Conservation (phyloP, 2,329 filamentous ascomycete species). For the Conoideocrella luteorostrata region DNA sequence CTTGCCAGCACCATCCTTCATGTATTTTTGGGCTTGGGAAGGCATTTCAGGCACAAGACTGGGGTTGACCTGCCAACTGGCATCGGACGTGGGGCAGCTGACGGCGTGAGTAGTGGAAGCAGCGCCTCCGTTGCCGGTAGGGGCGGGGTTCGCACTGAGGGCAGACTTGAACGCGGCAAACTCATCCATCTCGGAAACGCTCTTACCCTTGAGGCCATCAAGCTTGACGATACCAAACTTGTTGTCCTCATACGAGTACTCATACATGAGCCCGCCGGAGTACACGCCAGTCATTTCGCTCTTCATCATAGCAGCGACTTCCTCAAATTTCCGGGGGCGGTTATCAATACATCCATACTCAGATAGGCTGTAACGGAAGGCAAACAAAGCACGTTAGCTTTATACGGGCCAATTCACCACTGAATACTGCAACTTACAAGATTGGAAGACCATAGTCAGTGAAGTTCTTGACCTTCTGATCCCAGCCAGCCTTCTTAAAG, state of each 20-base stretch:
- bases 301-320: conserved; percentile 74
- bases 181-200: conserved; percentile 51
- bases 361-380: conserved; percentile 53
- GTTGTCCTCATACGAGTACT: conserved; percentile 78
- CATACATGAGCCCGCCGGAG: conserved; percentile 93
- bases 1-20: conserved; percentile 45
- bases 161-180: conserved; percentile 50
- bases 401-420: too few species aligned
- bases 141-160: conserved; percentile 40
- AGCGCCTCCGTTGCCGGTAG: conserved; percentile 45
- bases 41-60: conserved; percentile 47
- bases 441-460: conserved; percentile 80
- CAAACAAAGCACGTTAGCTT: neutral
- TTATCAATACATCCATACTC: conserved; percentile 88
- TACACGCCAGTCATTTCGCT: conserved; percentile 80
- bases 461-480: conserved; percentile 83
- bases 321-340: conserved; percentile 68
- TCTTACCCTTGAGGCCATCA: conserved; percentile 47
- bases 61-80: conserved; percentile 45
- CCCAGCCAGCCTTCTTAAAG: conserved; percentile 70
- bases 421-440: conserved; percentile 45
- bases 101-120: conserved; percentile 39
- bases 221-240: conserved; percentile 75
- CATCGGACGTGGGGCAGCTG: conserved; percentile 43
- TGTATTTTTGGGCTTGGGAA: conserved; percentile 42